Conservation (phyloP, 768 basidiomycete species). For the Solioccasus polychromus region DNA sequence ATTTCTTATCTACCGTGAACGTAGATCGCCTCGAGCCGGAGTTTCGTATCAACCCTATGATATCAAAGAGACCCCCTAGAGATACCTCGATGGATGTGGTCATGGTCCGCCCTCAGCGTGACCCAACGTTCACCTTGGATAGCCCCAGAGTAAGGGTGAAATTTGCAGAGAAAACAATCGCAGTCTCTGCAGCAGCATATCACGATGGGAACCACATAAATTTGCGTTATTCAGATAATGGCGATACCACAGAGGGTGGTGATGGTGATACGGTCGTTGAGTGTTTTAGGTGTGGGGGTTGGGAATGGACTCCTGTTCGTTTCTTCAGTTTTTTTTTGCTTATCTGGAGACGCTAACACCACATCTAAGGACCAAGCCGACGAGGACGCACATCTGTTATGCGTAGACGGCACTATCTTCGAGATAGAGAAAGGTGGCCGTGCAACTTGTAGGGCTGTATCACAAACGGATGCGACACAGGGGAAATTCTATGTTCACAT, state of each 20-base stretch:
- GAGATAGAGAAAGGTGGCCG: conserved; percentile 59
- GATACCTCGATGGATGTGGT: conserved; percentile 66
- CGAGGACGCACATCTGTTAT: conserved; percentile 64
- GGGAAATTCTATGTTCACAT: conserved; percentile 47
- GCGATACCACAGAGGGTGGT: conserved; percentile 39
- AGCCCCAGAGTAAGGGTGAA: conserved; percentile 39
- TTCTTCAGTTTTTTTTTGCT: conserved; percentile 1
- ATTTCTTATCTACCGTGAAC: conserved; percentile 80
- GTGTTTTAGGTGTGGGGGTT: conserved; percentile 72
- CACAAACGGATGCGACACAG: conserved; percentile 28
- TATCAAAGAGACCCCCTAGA: conserved; percentile 42
- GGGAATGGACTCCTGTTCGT: conserved; percentile 86
- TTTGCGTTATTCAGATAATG: conserved; percentile 50
- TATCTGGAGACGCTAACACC: conserved; percentile 2
- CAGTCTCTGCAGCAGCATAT: conserved; percentile 69
- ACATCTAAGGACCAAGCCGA: conserved; percentile 54
- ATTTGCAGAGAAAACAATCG: conserved; percentile 54
- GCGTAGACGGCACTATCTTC: conserved; percentile 75
- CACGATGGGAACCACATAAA: conserved; percentile 68
- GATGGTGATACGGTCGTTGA: conserved; percentile 64
- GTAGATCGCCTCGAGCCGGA: conserved; percentile 82
- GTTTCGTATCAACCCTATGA: conserved; percentile 74
- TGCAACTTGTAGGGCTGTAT: conserved; percentile 46
- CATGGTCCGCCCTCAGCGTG: conserved; percentile 67
- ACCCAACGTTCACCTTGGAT: conserved; percentile 45